These are phyloP conservation scores for Pleurotus salmoneostramineus DNA, from an alignment of 768 basidiomycete species.

Conservation along the genomic window DNA sequence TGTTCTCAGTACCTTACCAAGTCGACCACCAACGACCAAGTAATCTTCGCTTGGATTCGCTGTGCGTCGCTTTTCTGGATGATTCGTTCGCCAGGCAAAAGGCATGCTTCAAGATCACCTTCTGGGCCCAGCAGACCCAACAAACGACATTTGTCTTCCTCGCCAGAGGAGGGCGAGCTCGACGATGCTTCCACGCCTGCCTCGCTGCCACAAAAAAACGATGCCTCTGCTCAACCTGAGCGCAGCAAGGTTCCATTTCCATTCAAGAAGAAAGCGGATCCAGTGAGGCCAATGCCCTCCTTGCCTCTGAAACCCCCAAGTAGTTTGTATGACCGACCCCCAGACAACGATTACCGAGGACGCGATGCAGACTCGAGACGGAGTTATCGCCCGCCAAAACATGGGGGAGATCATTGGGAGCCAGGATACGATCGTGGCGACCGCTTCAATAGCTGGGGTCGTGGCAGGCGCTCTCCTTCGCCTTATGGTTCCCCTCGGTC, in stretches of 20 bases:
- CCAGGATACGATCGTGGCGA: conserved; percentile 19
- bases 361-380: conserved; percentile 32
- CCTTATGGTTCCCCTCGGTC: conserved; percentile 28
- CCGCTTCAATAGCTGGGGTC: conserved; percentile 14
- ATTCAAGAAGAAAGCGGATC: conserved; percentile 56
- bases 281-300: conserved; percentile 13
- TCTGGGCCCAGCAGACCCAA: conserved; percentile 43
- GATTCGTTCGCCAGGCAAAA: conserved; percentile 36
- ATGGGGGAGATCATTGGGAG: conserved; percentile 35
- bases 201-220: conserved; percentile 14
- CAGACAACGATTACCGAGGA: conserved; percentile 40
- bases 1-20: background rate
- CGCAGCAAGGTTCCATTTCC: conserved; percentile 66
- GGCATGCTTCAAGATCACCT: conserved; percentile 54
- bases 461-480: conserved; percentile 20
- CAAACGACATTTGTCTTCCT: conserved; percentile 59
- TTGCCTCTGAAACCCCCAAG: conserved; percentile 10
- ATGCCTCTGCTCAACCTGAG: conserved; percentile 15
- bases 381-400: background rate
- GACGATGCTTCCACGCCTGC: conserved; percentile 44
- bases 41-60: conserved; percentile 19
- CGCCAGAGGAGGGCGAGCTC: conserved; percentile 82
- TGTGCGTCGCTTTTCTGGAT: background rate
- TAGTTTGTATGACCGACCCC: conserved; percentile 33
- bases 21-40: conserved; percentile 1